A percentile compares a stretch with the other conserved stretches of the same genome.
These are phyloP conservation scores for Athelia psychrophila DNA, from an alignment of 1,284 basidiomycete species.

Conservation along the genomic window DNA sequence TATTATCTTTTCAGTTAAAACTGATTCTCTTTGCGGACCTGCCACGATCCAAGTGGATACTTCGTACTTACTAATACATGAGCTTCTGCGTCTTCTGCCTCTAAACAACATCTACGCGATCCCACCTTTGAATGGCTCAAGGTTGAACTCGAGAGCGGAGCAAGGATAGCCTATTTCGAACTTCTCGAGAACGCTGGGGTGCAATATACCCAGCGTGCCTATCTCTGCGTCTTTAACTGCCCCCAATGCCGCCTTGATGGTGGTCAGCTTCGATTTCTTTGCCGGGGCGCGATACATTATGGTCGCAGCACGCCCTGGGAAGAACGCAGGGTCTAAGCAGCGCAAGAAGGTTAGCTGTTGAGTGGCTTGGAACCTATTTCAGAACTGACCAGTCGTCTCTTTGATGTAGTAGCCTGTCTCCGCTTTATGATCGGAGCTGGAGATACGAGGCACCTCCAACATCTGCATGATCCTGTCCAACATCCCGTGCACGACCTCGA, in stretches of 20 bases:
- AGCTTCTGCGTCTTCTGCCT: slow-evolving; percentile 48
- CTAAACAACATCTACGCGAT: slow-evolving; percentile 22
- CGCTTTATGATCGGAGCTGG: slow-evolving; percentile 51
- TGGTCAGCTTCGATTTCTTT: slow-evolving; percentile 25
- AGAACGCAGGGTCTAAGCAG: slow-evolving; percentile 84
- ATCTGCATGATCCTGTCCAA: slow-evolving; percentile 95
- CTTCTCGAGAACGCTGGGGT: slow-evolving; percentile 87
- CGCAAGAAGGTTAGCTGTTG: background rate
- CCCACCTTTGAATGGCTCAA: slow-evolving; percentile 79
- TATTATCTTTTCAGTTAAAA: background rate
- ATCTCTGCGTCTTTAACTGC: slow-evolving; percentile 62
- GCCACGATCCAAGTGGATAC: background rate
- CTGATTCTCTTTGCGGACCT: background rate
- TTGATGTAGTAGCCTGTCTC: slow-evolving; percentile 89
- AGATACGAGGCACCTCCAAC: slow-evolving; percentile 84
- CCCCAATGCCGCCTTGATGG: slow-evolving; percentile 32
- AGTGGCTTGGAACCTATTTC: background rate
- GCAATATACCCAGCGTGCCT: slow-evolving; percentile 85
- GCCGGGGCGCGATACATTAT: slow-evolving; percentile 80
- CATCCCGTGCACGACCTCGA: slow-evolving; percentile 95
- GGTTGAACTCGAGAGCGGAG: slow-evolving; percentile 90
- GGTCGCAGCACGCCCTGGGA: slow-evolving; percentile 91
- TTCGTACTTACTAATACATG: slow-evolving; percentile 21
- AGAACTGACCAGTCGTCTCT: slow-evolving; percentile 70
- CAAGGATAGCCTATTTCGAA: slow-evolving; percentile 97